A percentile compares a stretch with the other conserved stretches of the same genome.
These are phyloP conservation scores for Avicennia marina DNA, from an alignment of 257 asterid species.

Conservation along the genomic window DNA sequence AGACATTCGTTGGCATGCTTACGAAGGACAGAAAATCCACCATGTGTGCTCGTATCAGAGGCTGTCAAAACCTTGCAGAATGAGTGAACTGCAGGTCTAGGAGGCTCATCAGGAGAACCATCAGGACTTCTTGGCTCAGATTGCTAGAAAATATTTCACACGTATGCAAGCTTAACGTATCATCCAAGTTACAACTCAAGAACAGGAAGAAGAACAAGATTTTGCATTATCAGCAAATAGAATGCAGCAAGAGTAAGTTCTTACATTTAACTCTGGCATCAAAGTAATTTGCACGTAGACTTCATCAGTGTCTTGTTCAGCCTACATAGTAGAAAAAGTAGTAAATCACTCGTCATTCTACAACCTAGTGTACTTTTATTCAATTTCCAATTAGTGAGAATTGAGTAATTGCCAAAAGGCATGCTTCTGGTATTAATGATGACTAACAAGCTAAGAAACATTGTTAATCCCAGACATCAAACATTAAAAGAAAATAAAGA, in stretches of 20 bases:
- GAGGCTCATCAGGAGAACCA: conserved; percentile 40
- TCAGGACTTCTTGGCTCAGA: conserved; percentile 52
- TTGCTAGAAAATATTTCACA: conserved; percentile 42
- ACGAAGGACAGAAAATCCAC: conserved; percentile 90
- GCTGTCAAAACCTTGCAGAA: conserved; percentile 92
- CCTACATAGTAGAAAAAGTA: conserved; percentile 35
- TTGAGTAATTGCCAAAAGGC: not conserved
- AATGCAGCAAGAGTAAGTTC: conserved; percentile 16
- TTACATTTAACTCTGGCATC: conserved; percentile 73
- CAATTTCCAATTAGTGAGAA: not conserved
- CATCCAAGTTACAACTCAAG: too few species aligned
- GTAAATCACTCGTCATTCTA: conserved; percentile 10
- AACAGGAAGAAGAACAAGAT: too few species aligned
- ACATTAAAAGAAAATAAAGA: not conserved
- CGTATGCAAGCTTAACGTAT: too few species aligned
- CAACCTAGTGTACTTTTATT: not conserved
- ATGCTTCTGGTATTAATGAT: not conserved
- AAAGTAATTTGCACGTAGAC: conserved; percentile 87
- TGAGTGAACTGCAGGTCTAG: conserved; percentile 58
- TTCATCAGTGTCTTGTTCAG: conserved; percentile 85
- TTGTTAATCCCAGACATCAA: conserved; percentile 1
- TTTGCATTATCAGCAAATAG: conserved; percentile 2
- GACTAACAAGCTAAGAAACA: conserved; percentile 7
- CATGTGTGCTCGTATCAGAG: conserved; percentile 90
- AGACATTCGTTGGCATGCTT: conserved; percentile 88